Base-by-base conservation (phyloP, 176 grass and related monocot species). In the Hsuehochloa calcarea region DNA sequence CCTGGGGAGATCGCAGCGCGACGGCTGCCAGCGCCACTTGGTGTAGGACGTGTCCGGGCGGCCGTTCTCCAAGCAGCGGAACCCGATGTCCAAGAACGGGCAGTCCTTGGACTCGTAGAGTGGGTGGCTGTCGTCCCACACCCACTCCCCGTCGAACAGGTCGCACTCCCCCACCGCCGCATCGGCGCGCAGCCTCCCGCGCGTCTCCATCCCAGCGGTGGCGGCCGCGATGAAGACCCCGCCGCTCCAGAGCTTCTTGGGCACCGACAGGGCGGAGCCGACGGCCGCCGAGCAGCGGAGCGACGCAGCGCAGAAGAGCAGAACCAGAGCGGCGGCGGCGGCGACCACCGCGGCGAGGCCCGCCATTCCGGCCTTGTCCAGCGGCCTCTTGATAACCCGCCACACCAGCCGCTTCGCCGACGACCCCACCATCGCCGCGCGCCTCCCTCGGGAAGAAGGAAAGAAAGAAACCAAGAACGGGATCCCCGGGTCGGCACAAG, bases 61-160 rank as follows among this genome's bases (percentile, higher is more conserved):
- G 43, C 96, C 96, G 74, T 96, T 99, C 78, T 99, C 91, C 5
- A 90, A 89, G 91, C 96, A 99, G 27, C 96, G 88, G 81, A 94
- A 96, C 5, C 86, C 96, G 65, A 25, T 25, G 80, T 99, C 93
- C 35, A 99, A 43, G 85, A 99, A 99, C 7, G 83, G 88, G 70
- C 96, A 99, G 63, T 90, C 83, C 80, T 43, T 85, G 34, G 96
- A 99, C 26, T 92, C 29, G 77, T 99, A 96, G 6, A 96, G 91
- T 55, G 93, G 96, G 83, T 96, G 94, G 8, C 46, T 56, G 38
- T 92, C 88, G 70, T 92, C 91, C 93, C 88, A 90, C 67, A 94
- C 88, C 96, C 96, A 99, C 14, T 92, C 44, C 52, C 96, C 96
- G 60, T 99, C 91, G 79, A 92, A 99, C 91, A 90, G 82, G 86